Evolutionary conservation across 176 grass and related monocot species (phyloP).

Genomic region (Puccinellia tenuiflora): DNA sequence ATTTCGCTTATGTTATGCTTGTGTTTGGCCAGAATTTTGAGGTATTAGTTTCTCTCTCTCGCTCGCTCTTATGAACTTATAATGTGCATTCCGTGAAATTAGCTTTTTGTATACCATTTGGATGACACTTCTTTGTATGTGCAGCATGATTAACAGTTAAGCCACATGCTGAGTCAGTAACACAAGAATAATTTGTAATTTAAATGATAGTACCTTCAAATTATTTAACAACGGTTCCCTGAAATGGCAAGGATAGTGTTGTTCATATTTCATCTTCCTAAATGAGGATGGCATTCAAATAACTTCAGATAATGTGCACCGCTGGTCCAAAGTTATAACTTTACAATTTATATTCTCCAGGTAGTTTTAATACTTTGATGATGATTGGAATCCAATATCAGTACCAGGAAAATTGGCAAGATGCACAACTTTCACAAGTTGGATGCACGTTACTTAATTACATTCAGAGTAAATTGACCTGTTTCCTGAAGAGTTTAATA

Average conservation of each 20-base stretch:
- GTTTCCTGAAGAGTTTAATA: not conserved
- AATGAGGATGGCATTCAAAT: too few relatives aligned
- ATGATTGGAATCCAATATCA: not conserved
- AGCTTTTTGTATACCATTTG: not conserved
- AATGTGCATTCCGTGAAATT: not conserved
- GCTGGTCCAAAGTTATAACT: not conserved
- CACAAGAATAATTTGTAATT: not conserved
- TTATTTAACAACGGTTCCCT: not conserved
- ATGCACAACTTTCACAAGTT: not conserved
- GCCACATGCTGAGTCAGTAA: not conserved
- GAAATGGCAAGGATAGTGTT: not conserved
- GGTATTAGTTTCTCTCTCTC: slow-evolving; percentile 45
- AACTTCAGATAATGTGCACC: too few relatives aligned
- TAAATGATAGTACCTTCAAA: not conserved
- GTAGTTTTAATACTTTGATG: not conserved
- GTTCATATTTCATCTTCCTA: too few relatives aligned
- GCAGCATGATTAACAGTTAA: not conserved
- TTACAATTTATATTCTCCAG: not conserved
- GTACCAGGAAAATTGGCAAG: slow-evolving; percentile 1
- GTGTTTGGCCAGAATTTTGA: slow-evolving; percentile 90
- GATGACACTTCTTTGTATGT: not conserved
- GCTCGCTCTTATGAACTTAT: slow-evolving; percentile 14
- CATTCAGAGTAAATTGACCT: not conserved
- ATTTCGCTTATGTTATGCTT: slow-evolving; percentile 81
- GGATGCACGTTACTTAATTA: not conserved